phyloP scores from a whole-genome alignment of 1,284 basidiomycete species.

The Cutaneotrichosporon spelunceum region DNA sequence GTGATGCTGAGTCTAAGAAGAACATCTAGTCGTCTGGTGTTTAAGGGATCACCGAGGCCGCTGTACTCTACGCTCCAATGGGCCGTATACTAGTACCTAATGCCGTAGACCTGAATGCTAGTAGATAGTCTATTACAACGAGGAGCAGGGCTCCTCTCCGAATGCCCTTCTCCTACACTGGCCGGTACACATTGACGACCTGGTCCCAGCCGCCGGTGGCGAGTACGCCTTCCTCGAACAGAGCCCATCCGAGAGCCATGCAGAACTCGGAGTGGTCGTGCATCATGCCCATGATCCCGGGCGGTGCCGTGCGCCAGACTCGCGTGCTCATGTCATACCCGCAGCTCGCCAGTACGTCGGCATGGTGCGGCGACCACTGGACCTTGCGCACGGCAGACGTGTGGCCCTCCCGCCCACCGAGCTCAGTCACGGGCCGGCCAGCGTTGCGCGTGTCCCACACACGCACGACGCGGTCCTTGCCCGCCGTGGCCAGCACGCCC shows the following conservation, averaged over 20 bases:
- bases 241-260: slow-evolving; percentile 77
- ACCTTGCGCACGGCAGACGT: slow-evolving; percentile 55
- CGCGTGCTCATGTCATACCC: slow-evolving; percentile 74
- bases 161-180: background rate
- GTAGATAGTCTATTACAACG: slow-evolving; percentile 8
- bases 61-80: background rate
- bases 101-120: slow-evolving; percentile 7
- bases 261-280: slow-evolving; percentile 92
- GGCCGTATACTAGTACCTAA: slow-evolving; percentile 6
- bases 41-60: background rate
- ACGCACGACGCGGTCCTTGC: slow-evolving; percentile 54
- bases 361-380: slow-evolving; percentile 58
- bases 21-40: slow-evolving; percentile 19
- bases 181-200: slow-evolving; percentile 67
- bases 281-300: slow-evolving; percentile 42
- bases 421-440: slow-evolving; percentile 20
- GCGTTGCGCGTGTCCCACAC: slow-evolving; percentile 53
- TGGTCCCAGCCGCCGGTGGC: slow-evolving; percentile 90
- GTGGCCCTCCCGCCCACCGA: slow-evolving; percentile 50
- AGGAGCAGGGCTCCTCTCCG: background rate
- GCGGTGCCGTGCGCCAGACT: slow-evolving; percentile 52
- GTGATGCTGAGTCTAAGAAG: slow-evolving; percentile 35
- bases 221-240: slow-evolving; percentile 76
- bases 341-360: slow-evolving; percentile 60
- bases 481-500: slow-evolving; percentile 54